Conservation (phyloP, 768 basidiomycete species). For the Suillus hirtellus region DNA sequence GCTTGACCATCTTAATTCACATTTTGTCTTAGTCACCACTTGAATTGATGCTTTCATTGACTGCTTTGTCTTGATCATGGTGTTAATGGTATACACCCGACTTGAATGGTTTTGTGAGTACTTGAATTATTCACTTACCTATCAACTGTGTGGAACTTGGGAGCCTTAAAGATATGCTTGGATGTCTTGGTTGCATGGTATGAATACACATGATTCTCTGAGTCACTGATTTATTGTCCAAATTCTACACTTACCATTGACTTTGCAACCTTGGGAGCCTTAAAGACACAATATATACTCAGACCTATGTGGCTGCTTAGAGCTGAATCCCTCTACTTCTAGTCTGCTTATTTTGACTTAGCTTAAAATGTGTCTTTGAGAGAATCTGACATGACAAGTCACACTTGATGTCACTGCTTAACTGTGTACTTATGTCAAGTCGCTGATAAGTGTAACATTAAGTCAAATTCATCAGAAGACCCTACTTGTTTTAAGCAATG, state of each 20-base stretch:
- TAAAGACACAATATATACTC: background rate
- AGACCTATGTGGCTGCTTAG: background rate
- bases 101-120: background rate
- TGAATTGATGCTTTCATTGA: background rate
- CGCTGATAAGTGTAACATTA: too few species aligned
- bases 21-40: conserved; percentile 2
- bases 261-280: background rate
- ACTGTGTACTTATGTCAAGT: too few species aligned
- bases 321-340: background rate
- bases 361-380: background rate
- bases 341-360: background rate
- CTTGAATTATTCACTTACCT: background rate
- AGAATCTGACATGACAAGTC: background rate
- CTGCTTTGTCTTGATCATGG: background rate
- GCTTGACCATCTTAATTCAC: background rate
- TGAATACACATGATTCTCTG: background rate
- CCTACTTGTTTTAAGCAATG: too few species aligned
- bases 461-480: too few species aligned
- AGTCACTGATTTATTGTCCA: background rate
- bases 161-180: background rate
- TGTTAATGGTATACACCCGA: background rate
- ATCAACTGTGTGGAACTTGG: background rate
- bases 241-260: background rate
- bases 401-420: background rate
- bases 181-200: background rate